Base-by-base conservation (phyloP, 176 grass and related monocot species). In the Musa schizocarpa region DNA sequence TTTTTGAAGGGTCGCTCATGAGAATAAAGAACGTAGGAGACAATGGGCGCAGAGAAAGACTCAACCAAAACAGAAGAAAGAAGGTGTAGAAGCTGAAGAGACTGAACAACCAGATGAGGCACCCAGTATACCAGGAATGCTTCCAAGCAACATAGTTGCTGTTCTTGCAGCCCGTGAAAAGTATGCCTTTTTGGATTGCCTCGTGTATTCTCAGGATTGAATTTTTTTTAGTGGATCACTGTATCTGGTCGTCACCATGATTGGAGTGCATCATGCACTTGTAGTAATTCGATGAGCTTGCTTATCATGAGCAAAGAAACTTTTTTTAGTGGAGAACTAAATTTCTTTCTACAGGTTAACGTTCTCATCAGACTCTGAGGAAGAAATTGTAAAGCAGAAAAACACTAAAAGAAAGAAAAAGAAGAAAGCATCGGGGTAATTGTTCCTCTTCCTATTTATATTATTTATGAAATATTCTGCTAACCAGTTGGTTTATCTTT, bases 91-190 rank as follows among this genome's bases (percentile, higher is more conserved):
- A 65, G 68, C 22, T 29, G 58, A 72, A 34, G 49, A 63, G 22
- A 29, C 68, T n/a, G 56, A 73, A 52, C 12, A 80, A 43, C 58
- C 21, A 17, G 78, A 85, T 59, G 82, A 26, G 29, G 63, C 71
- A 43, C 61, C 71, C 54, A 49, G 68, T 5, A 78, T 88, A 24
- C 82, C 80, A 72, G 91, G 88, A 65, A 94, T 91, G 88, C 95
- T 99, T 58, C 88, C 95, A 50, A 88, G 64, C 61, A 80, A 85
- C 77, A 81, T 99, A 23, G 83, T 99, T 21, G 85, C 89, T 79
- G 79, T 87, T 79, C 88, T 99, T 76, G 95, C 95, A 78, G 84
- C 95, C 34, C 88, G 95, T 54, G 95, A 99, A 83, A 99, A 99
- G 95, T 99, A 87, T 86, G 85, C 70, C 63, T 58, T 57, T 65